Conservation (phyloP, 139 green algal genomes). For the Microglena sp. region DNA sequence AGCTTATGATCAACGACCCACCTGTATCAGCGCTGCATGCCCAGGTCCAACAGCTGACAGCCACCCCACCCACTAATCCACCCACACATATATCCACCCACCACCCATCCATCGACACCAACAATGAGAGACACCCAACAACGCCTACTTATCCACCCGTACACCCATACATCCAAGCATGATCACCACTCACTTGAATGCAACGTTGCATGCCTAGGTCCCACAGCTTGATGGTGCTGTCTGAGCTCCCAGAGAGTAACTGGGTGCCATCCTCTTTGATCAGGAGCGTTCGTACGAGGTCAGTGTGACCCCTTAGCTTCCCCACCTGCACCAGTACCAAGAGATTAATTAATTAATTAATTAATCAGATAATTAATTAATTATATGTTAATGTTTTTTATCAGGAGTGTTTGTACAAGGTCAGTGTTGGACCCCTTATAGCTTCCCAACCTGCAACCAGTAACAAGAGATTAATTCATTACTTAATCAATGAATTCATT, state of each 20-base stretch:
- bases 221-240: slow-evolving; percentile 84
- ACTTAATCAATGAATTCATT: too few species aligned
- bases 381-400: background rate
- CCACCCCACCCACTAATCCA: too few species aligned
- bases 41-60: too few species aligned
- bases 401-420: slow-evolving; percentile 30
- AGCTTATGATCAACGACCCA: too few species aligned
- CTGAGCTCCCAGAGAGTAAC: slow-evolving; percentile 62
- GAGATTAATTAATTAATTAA: too few species aligned
- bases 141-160: background rate
- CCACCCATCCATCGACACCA: background rate
- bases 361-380: too few species aligned
- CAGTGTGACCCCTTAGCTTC: slow-evolving; percentile 60
- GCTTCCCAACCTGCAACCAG: too few species aligned
- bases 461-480: too few species aligned
- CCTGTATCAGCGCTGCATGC: too few species aligned
- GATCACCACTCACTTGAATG: slow-evolving; percentile 35
- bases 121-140: background rate
- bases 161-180: background rate
- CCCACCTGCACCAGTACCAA: background rate
- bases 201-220: slow-evolving; percentile 82
- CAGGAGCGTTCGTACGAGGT: slow-evolving; percentile 62
- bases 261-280: slow-evolving; percentile 56
- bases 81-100: too few species aligned
- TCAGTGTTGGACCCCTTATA: too few species aligned